These are phyloP conservation scores for Erythrophleum ivorense DNA, from an alignment of 331 rosid genomes.

Conservation along the genomic window DNA sequence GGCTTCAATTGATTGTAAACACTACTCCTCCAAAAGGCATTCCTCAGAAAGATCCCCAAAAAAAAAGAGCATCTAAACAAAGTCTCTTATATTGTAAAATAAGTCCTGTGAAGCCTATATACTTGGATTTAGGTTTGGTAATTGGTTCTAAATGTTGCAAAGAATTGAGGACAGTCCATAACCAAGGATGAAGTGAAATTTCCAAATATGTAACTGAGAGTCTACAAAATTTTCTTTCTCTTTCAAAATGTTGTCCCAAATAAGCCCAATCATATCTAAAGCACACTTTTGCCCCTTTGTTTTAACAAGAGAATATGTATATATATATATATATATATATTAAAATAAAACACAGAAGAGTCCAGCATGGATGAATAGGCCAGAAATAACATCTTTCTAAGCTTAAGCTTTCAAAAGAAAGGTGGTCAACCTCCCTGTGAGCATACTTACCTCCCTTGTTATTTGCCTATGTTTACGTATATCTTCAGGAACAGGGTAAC, in stretches of 20 bases:
- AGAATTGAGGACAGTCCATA: neutral
- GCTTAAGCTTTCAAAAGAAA: constrained; percentile 1
- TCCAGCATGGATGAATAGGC: neutral
- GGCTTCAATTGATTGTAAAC: neutral
- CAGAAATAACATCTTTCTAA: constrained; percentile 21
- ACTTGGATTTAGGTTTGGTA: neutral
- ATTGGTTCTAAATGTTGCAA: neutral
- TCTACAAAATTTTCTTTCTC: neutral
- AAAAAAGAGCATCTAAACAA: neutral
- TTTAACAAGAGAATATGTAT: neutral
- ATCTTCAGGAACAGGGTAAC: constrained; percentile 94
- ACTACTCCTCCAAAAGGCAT: neutral
- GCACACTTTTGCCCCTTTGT: neutral
- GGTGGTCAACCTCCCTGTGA: constrained; percentile 6
- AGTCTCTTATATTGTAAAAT: constrained; percentile 17
- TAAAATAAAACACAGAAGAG: constrained; percentile 7
- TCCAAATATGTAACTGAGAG: constrained; percentile 4
- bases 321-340: too few relatives aligned
- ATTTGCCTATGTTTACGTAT: constrained; percentile 78
- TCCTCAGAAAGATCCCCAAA: neutral
- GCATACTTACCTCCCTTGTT: constrained; percentile 73
- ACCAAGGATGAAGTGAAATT: constrained; percentile 6
- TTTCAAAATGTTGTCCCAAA: constrained; percentile 21
- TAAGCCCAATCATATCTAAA: constrained; percentile 4
- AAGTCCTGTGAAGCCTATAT: constrained; percentile 6